Conservation (phyloP, 139 green algal genomes). For the Desmodesmus armatus region DNA sequence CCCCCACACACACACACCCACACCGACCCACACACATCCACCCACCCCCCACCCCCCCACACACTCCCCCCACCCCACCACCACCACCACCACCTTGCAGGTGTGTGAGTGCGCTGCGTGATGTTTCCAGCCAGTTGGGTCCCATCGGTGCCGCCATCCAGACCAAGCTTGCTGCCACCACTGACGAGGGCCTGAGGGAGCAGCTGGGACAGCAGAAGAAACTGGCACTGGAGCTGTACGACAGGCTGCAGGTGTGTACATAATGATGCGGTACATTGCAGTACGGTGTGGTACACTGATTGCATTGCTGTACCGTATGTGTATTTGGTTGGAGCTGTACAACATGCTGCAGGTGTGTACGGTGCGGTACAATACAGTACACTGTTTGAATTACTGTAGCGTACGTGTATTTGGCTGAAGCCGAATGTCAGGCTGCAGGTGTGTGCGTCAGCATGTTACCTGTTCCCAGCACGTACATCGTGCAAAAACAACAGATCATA, state of each 20-base stretch:
- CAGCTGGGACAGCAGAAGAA: slow-evolving; percentile 30
- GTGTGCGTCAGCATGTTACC: too few species aligned
- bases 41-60: too few species aligned
- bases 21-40: too few species aligned
- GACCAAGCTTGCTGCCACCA: neutral
- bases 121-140: slow-evolving; percentile 17
- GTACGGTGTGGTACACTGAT: too few species aligned
- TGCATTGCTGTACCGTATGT: too few species aligned
- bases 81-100: too few species aligned
- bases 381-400: neutral
- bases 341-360: neutral
- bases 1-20: too few species aligned
- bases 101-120: slow-evolving; percentile 32
- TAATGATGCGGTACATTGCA: too few species aligned
- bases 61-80: too few species aligned
- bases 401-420: neutral
- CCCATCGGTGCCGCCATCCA: slow-evolving; percentile 43
- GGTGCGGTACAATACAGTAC: neutral
- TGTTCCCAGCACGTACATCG: too few species aligned
- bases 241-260: slow-evolving; percentile 12
- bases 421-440: neutral
- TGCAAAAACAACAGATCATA: too few species aligned
- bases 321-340: neutral
- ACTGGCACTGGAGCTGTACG: slow-evolving; percentile 40
- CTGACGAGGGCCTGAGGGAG: neutral